Evolutionary conservation across 495 filamentous ascomycete genomes (phyloP), one percentile per base, ranked within the genome.

Genomic region (Penicillium bialowiezense): DNA sequence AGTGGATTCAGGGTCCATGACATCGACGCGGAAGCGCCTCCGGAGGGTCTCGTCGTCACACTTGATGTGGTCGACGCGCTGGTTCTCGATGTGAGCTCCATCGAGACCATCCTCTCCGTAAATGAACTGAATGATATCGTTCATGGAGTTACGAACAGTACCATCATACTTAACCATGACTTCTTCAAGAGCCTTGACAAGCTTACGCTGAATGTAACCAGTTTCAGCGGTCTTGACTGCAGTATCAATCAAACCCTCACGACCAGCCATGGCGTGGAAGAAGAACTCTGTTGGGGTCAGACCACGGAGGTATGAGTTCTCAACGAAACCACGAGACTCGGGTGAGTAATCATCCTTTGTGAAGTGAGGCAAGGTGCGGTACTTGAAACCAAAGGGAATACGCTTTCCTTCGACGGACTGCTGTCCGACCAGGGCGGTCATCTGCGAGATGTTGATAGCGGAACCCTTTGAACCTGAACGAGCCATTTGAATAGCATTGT

Each of bases 251-350:
- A 99, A 77, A 93, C 93, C 93, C 71, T 99, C 93, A 73, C 93
- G 86, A 88, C 93, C 93, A 73, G 93, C 93, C 93, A 99, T 99
- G 55, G 93, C 93, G 74, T 99, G 93, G 79, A 99, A 99, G 77
- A 96, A 99, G 69, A 97, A 99, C 58, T 99, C 93, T 1, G 87
- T 86, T 2, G 93, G 91, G 0, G 93, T 99, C 50, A 99, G 72
- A 29, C 93, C 93, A 76, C 93, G 88, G 21, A 99, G 81, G 58
- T 99, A 99, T 0, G 93, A 99, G 71, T 99, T 99, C 71, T 99
- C 93, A 26, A 99, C 91, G 68, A 99, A 99, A 29, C 93, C 93
- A 68, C 92, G 84, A 33, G 95, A 93, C 62, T 97, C 91, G 10
- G 93, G 90, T 13, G 90, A 96, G 64, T 97, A 97, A 65, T 99